These are phyloP conservation scores for Cardamine chenopodiifolia DNA, from an alignment of 345 rosid species.

Conservation along the genomic window DNA sequence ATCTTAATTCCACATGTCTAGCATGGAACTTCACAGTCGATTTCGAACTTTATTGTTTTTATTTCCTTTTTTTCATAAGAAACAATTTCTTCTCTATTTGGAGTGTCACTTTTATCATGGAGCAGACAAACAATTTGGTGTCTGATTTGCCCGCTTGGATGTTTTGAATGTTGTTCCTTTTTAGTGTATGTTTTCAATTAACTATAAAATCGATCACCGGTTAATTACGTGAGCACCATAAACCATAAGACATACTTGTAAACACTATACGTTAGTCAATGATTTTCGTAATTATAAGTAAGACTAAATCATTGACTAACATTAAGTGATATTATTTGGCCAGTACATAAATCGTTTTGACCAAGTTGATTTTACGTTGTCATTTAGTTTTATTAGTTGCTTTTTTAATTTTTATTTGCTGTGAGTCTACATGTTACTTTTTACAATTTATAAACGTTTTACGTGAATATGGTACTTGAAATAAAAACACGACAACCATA, in stretches of 20 bases:
- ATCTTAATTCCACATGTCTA: neutral
- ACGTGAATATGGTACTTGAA: neutral
- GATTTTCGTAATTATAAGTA: neutral
- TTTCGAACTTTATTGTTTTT: neutral
- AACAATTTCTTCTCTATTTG: neutral
- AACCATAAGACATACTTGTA: conserved; percentile 15
- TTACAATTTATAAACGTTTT: neutral
- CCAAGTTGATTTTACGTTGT: neutral
- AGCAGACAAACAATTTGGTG: neutral
- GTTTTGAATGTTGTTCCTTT: too few species aligned
- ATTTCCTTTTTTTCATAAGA: neutral
- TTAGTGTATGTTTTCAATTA: too few species aligned
- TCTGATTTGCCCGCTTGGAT: neutral
- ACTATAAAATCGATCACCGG: too few species aligned
- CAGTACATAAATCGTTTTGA: neutral
- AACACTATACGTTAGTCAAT: too few species aligned
- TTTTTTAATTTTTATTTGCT: neutral
- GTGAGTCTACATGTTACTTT: neutral
- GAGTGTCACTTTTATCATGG: neutral
- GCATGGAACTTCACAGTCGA: neutral
- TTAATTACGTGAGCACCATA: conserved; percentile 21
- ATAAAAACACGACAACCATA: too few species aligned
- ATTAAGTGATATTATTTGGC: too few species aligned
- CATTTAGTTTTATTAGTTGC: neutral
- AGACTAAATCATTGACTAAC: neutral